Conservation (phyloP, 2,329 filamentous ascomycete species). For the Cyclaneusma minus region DNA sequence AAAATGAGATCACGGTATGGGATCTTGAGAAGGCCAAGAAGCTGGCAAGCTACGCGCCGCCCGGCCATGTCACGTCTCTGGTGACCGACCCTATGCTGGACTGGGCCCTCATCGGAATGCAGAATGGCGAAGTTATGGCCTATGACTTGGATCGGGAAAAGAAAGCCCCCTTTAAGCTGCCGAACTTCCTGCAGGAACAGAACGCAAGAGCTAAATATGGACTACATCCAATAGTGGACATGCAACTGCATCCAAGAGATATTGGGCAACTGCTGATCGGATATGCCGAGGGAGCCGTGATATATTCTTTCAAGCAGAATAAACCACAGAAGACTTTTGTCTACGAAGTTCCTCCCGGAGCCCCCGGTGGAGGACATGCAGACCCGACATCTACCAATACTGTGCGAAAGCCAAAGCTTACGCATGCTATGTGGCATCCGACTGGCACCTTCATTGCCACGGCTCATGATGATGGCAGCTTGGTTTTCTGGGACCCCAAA, state of each 20-base stretch:
- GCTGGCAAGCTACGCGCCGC: slow-evolving; percentile 56
- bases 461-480: slow-evolving; percentile 49
- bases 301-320: slow-evolving; percentile 93
- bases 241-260: slow-evolving; percentile 81
- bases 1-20: slow-evolving; percentile 75
- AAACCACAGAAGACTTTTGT: slow-evolving; percentile 63
- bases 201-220: slow-evolving; percentile 47
- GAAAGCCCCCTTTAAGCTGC: slow-evolving; percentile 63
- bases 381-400: slow-evolving; percentile 47
- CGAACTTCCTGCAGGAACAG: slow-evolving; percentile 70
- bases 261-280: slow-evolving; percentile 82
- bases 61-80: slow-evolving; percentile 59
- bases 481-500: slow-evolving; percentile 89
- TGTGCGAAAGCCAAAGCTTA: slow-evolving; percentile 56
- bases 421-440: slow-evolving; percentile 85
- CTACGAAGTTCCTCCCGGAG: slow-evolving; percentile 67
- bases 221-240: slow-evolving; percentile 50
- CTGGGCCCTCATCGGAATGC: slow-evolving; percentile 76
- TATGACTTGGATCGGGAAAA: slow-evolving; percentile 79
- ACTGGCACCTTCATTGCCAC: slow-evolving; percentile 33
- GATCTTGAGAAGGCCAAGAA: slow-evolving; percentile 57
- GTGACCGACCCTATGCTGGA: slow-evolving; percentile 82
- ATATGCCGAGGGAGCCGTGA: slow-evolving; percentile 75
- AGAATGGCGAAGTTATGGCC: slow-evolving; percentile 74
- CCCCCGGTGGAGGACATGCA: slow-evolving; percentile 56